A percentile compares a stretch with the other conserved stretches of the same genome.
Conservation (phyloP, 805 yeast genomes). For the Geotrichum ghanense region DNA sequence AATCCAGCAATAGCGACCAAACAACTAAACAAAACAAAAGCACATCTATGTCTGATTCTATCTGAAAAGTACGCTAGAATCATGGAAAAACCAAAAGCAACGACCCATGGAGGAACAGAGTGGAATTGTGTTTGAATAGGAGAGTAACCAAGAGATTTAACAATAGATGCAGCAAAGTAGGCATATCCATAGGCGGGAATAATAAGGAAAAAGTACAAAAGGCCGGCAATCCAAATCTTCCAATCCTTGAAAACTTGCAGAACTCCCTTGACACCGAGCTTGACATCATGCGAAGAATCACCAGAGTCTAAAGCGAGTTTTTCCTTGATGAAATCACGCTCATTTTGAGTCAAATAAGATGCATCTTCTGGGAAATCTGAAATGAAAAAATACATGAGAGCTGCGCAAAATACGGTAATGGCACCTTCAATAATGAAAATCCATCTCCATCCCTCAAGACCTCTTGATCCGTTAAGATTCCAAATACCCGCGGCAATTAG, state of each 20-base stretch:
- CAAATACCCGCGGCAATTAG: constrained; percentile 54
- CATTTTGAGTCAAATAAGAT: constrained; percentile 39
- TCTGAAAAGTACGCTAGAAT: constrained; percentile 57
- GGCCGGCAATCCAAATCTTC: constrained; percentile 43
- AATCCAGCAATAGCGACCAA: constrained; percentile 41
- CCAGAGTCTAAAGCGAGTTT: constrained; percentile 48
- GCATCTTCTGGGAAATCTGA: constrained; percentile 68
- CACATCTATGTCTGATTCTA: constrained; percentile 28
- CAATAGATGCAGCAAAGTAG: constrained; percentile 59
- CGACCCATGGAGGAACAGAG: constrained; percentile 79
- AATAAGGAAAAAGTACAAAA: constrained; percentile 52
- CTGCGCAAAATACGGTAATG: constrained; percentile 26
- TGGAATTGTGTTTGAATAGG: constrained; percentile 67
- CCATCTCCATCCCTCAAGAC: constrained; percentile 44
- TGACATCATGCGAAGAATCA: constrained; percentile 38
- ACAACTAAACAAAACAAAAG: constrained; percentile 16
- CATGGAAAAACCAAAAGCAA: constrained; percentile 59
- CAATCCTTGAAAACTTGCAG: constrained; percentile 45
- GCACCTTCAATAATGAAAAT: constrained; percentile 42
- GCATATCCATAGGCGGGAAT: constrained; percentile 72
- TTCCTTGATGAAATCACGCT: constrained; percentile 42
- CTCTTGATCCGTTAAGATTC: constrained; percentile 37
- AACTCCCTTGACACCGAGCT: constrained; percentile 37
- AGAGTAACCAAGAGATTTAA: constrained; percentile 48
- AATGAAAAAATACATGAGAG: constrained; percentile 34